Base-by-base conservation (phyloP, 495 filamentous ascomycete species). In the Poronia punctata region DNA sequence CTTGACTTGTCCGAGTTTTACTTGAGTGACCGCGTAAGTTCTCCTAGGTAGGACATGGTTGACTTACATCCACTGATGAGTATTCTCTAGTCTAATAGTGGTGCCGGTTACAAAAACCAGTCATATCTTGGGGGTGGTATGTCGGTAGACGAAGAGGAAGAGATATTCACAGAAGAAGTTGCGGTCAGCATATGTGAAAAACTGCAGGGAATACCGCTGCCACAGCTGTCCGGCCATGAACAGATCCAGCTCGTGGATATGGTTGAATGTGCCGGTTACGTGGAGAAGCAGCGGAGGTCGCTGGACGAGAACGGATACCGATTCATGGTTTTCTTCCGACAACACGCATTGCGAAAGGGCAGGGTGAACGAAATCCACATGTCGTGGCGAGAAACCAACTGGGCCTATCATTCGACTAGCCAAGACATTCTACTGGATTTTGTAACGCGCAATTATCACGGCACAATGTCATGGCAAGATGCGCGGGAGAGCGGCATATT, bases 351-450 rank as follows among this genome's bases (percentile, higher is more conserved):
- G 24, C 74, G 81, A 21, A 82, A 74, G 60, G 69, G 72, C 19
- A 73, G 79, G 52, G 67, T 76, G 6, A 76, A 74, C 48, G 79
- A 78, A 55, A 75, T 79, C 5, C 70, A 77, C 14, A 78, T 96
- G 48, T 83, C 84, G 4, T 99, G 88, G 86, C 72, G 93, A 59
- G 90, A 96, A 53, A 90, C 95, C 42, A 82, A 83, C 33, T 97
- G 90, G 88, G 93, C 90, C 15, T 90, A 83, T 49, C 88, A 96
- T 60, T 94, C 87, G 46, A 73, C 65, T 10, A 95, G 86, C 40
- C 92, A 99, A 60, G 93, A 97, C 56, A 92, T 97, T 28, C 67
- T 99, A 6, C 65, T 86, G 1, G 89, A 96, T 57, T 76, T 95
- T 44, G 83, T 95, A n/a, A 83, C 80, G 6, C 67, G 74, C 12